phyloP scores from a whole-genome alignment of 441 rosid species.

The Brassica balearica region DNA sequence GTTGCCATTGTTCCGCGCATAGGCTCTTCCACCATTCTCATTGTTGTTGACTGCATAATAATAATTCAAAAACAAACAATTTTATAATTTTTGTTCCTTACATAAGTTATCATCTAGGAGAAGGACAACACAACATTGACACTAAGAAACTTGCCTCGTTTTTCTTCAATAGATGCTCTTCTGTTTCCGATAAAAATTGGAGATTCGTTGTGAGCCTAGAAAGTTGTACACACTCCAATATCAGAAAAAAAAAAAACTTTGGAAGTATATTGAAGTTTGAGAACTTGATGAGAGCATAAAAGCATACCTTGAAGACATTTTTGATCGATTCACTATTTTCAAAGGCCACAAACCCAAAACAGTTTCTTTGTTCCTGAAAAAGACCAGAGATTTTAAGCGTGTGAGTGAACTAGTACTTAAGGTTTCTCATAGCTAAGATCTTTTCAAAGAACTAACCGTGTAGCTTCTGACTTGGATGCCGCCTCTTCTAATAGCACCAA shows the following conservation, averaged over 20 bases:
- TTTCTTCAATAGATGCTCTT: slow-evolving; percentile 45
- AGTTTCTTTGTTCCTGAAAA: slow-evolving; percentile 8
- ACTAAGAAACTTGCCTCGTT: slow-evolving; percentile 58
- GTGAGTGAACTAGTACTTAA: not conserved
- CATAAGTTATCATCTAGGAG: not conserved
- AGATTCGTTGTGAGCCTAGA: slow-evolving; percentile 9
- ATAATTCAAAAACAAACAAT: slow-evolving; percentile 5
- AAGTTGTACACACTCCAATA: not conserved
- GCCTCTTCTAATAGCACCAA: slow-evolving; percentile 54
- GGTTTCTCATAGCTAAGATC: not conserved
- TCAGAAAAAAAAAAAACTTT: not conserved
- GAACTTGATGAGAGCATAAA: not conserved
- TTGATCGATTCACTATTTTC: slow-evolving; percentile 4
- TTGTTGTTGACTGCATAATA: slow-evolving; percentile 48
- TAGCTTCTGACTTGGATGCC: slow-evolving; percentile 70
- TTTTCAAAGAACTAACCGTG: slow-evolving; percentile 17
- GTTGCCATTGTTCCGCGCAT: slow-evolving; percentile 46
- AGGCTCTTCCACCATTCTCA: slow-evolving; percentile 48
- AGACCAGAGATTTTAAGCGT: not conserved
- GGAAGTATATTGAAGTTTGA: not conserved
- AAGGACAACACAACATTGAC: not conserved
- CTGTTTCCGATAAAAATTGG: not conserved
- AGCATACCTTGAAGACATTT: slow-evolving; percentile 2
- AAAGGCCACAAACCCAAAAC: slow-evolving; percentile 15
- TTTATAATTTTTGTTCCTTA: not conserved